Percentiles rank a stretch among this genome's conserved stretches.
Evolutionary conservation across 306 rosid species (phyloP).

Genomic region (Crotalaria pallida): DNA sequence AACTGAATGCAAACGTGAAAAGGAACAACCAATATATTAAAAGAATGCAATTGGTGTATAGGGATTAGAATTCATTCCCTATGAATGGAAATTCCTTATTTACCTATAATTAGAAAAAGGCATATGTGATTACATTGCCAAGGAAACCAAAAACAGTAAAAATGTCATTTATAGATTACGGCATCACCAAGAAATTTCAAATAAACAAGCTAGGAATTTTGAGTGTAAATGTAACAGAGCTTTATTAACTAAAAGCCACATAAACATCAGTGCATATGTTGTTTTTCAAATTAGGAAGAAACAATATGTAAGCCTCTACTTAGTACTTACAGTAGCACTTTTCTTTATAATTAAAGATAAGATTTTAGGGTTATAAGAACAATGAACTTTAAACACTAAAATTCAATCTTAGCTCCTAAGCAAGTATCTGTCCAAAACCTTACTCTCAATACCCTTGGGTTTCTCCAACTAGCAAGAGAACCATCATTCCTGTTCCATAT

Average conservation of each 20-base stretch:
- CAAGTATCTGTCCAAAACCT: conserved; percentile 2
- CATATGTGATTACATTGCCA: background rate
- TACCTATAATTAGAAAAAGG: background rate
- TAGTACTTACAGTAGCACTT: background rate
- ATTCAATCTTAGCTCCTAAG: conserved; percentile 12
- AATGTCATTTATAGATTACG: background rate
- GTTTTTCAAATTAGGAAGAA: background rate
- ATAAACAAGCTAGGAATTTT: background rate
- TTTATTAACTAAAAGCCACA: background rate
- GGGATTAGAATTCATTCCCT: background rate
- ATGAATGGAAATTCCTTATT: background rate
- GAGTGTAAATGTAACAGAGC: background rate
- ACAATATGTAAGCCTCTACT: background rate
- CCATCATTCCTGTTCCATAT: background rate
- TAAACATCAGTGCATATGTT: background rate
- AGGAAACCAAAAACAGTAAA: background rate
- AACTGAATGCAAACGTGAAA: background rate
- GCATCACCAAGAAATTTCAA: background rate
- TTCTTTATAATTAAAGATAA: background rate
- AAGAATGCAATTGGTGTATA: background rate
- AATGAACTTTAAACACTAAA: background rate
- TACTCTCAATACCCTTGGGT: background rate
- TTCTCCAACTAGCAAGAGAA: background rate
- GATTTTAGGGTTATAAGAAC: background rate
- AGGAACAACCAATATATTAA: background rate